Base-by-base conservation (phyloP, 495 filamentous ascomycete genomes). In the Patellaria atrata region DNA sequence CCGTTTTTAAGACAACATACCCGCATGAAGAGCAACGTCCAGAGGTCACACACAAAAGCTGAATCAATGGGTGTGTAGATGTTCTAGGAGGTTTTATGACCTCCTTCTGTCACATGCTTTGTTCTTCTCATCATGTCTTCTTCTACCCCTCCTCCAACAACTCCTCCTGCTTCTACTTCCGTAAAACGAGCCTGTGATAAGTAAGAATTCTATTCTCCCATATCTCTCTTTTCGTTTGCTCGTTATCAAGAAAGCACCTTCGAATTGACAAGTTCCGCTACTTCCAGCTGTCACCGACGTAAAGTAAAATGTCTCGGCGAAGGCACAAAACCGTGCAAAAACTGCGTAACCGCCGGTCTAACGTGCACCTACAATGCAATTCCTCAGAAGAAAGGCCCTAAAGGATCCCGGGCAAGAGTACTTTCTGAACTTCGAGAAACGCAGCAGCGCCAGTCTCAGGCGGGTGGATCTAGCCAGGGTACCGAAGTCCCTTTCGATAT, bases 361-460 rank as follows among this genome's bases (percentile, higher is more conserved):
- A 62, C 62, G 2, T 86, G 82, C 63, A 84, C 78, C 12, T 82
- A 81, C 64, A 75, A 82, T 60, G 70, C 77, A n/a, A 73, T 84
- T 28, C 81, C 79, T 0, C 79, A 82, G 58, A 86, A 84, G 60
- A 85, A 86, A 57, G 82, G 82, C 0, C 80, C 80, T 21, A 86
- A 87, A 55, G 80, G 81, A 37, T 77, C 71, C 45, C 61, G 79
- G 34, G 81, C 82, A 25, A 87, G 83, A 58, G 74, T 86, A 32
- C 82, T 91, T 48, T 78, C 68, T 41, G 77, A 84, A 51, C 58
- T 85, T 22, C 67, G 75, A 43, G 71, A 77, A 52, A 78, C 59
- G 9, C n/a, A n/a, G n/a, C 73, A 79, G 41, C 61, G 63, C 42
- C 68, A 76, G 42, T 65, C 65, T 12, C 76, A 67, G 42, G 60